Evolutionary conservation across 2,329 filamentous ascomycete species (phyloP).

Genomic region (Pseudogymnoascus sp.): DNA sequence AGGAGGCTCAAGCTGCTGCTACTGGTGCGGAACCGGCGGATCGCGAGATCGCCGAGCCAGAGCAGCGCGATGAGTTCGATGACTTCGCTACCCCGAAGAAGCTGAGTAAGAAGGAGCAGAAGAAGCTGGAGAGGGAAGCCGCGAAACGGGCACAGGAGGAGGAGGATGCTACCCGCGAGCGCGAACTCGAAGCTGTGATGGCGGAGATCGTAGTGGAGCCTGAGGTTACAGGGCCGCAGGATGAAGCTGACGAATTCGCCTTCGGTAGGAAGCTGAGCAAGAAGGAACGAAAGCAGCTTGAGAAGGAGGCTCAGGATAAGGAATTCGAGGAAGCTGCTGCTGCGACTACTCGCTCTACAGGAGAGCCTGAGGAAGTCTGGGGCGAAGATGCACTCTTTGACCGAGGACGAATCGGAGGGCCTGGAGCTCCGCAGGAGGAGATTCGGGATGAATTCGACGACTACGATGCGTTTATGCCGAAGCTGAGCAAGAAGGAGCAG

Average conservation of each 20-base stretch:
- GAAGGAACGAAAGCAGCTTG: constrained; percentile 14
- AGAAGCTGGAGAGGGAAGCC: constrained; percentile 18
- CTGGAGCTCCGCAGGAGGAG: neutral
- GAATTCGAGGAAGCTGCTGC: neutral
- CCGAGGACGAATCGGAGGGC: neutral
- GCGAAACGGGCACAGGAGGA: neutral
- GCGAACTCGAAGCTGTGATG: constrained; percentile 13
- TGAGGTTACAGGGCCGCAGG: constrained; percentile 12
- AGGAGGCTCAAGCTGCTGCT: constrained; percentile 1
- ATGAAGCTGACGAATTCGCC: constrained; percentile 15
- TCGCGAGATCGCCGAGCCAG: neutral
- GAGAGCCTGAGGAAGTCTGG: neutral
- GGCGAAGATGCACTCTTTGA: constrained; percentile 1
- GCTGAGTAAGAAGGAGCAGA: constrained; percentile 13
- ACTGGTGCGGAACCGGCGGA: neutral
- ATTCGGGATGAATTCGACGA: constrained; percentile 16
- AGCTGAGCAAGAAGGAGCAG: constrained; percentile 41
- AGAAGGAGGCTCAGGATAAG: constrained; percentile 14
- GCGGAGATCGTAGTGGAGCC: constrained; percentile 20
- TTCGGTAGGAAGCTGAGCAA: constrained; percentile 17
- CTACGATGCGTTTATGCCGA: constrained; percentile 23
- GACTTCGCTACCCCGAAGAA: constrained; percentile 17
- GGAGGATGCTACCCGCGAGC: constrained; percentile 8
- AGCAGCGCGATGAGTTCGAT: constrained; percentile 12
- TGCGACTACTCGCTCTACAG: neutral